Evolutionary conservation across 352 stramenopile genomes (phyloP), one percentile per base, ranked within the genome.

Genomic region (Phytophthora podocarpi): DNA sequence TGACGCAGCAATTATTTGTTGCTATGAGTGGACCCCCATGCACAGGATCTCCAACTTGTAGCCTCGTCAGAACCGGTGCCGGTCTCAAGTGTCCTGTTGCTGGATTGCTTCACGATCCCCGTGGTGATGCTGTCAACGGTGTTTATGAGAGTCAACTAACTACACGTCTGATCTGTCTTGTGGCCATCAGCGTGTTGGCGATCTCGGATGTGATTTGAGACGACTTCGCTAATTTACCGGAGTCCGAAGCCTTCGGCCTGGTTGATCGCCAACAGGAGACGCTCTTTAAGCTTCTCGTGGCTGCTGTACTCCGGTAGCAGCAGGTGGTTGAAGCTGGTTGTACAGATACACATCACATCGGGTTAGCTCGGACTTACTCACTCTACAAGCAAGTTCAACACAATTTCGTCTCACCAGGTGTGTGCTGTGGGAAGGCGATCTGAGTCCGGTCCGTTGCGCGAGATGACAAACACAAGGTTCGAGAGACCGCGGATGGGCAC

Each of bases 401-500:
- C 34, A 16, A 35, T 18, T 26, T 24, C 40, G 10, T 55, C 67
- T 21, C 56, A 92, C 83, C 90, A 97, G 2, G 89, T 97, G 59
- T 96, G 88, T 7, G 87, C 82, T 16, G 84, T 93, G 7, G 89
- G 89, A 20, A 97, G 64, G n/a, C 83, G 75, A 35, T 89, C 85
- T 27, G 77, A 91, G 67, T 96, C 89, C 4, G 86, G 69, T 1
- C 89, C 89, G 34, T 95, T 94, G 39, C 83, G 72, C 1, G 85
- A 95, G 30, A 97, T 92, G 2, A 93, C 83, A 70, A 96, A 95
- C 16, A 86, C 67, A 42, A 96, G 67, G 45, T 82, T 89, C 8
- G 78, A 87, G 2, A 96, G 72, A 1, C 88, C 89, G 18, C 83
- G 75, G 26, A 96, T 94, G 3, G 89, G 89, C 4, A 91, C 82